Percentiles rank a stretch among this genome's conserved stretches.
These are phyloP conservation scores for Davidsoniella eucalypti DNA, from an alignment of 2,329 filamentous ascomycete species.

Conservation along the genomic window DNA sequence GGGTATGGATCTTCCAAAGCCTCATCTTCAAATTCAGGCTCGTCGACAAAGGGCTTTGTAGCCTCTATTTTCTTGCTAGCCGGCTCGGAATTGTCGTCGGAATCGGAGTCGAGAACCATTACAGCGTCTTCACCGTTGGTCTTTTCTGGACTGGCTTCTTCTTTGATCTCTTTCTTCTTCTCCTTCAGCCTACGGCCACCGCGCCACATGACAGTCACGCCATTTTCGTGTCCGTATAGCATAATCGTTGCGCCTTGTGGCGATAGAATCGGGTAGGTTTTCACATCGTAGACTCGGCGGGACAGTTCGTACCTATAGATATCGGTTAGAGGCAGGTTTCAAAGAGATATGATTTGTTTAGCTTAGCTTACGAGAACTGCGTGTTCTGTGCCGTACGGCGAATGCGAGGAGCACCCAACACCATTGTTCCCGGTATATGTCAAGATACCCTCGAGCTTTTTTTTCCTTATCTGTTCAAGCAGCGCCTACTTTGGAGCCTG, in stretches of 20 bases:
- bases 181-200: constrained; percentile 44
- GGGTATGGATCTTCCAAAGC: constrained; percentile 34
- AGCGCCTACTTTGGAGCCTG: too few relatives aligned
- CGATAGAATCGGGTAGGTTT: constrained; percentile 44
- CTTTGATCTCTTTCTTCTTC: constrained; percentile 20
- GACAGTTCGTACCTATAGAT: constrained; percentile 39
- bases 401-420: constrained; percentile 23
- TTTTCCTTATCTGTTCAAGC: too few relatives aligned
- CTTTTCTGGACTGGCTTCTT: constrained; percentile 23
- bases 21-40: constrained; percentile 40
- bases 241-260: constrained; percentile 47
- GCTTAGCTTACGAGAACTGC: constrained; percentile 28
- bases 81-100: constrained; percentile 31
- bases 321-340: constrained; percentile 10
- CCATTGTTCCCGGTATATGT: constrained; percentile 18
- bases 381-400: constrained; percentile 33
- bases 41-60: constrained; percentile 28
- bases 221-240: constrained; percentile 47
- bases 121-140: constrained; percentile 37
- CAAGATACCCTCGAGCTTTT: too few relatives aligned
- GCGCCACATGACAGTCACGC: constrained; percentile 44
- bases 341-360: not conserved
- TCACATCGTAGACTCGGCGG: constrained; percentile 40
- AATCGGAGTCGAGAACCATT: constrained; percentile 47
- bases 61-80: constrained; percentile 16